These are phyloP conservation scores for Juglanconis oblonga DNA, from an alignment of 2,329 filamentous ascomycete genomes.

Conservation along the genomic window DNA sequence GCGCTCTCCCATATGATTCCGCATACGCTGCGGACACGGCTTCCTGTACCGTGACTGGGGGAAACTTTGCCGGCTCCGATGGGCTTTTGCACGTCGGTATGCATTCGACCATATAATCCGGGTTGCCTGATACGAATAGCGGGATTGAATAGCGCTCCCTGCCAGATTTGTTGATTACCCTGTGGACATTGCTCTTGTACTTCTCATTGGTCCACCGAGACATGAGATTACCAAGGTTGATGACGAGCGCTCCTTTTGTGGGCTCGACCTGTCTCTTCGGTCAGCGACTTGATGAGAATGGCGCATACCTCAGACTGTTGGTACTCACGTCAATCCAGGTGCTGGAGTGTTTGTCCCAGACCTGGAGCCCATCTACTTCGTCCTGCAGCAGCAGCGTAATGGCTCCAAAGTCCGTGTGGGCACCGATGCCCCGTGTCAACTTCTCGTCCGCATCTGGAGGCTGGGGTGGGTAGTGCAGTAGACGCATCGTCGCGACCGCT, in stretches of 20 bases:
- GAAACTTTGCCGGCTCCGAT: conserved; percentile 27
- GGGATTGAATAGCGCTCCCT: conserved; percentile 50
- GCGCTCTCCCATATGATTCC: conserved; percentile 29
- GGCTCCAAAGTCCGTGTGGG: conserved; percentile 53
- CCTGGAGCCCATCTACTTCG: conserved; percentile 46
- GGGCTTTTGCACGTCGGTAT: conserved; percentile 29
- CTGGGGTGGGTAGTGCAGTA: conserved; percentile 45
- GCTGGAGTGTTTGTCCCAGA: conserved; percentile 40
- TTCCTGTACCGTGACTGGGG: conserved; percentile 31
- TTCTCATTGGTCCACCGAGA: conserved; percentile 47
- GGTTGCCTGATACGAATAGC: conserved; percentile 50
- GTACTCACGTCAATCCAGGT: conserved; percentile 39
- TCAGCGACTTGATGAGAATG: neutral
- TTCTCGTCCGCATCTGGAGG: conserved; percentile 31
- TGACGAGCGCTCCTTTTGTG: conserved; percentile 42
- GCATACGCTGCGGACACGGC: conserved; percentile 31
- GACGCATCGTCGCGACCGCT: conserved; percentile 38
- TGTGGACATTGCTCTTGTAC: conserved; percentile 52
- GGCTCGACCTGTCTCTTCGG: conserved; percentile 35
- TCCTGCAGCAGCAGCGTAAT: conserved; percentile 54
- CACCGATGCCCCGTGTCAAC: conserved; percentile 37
- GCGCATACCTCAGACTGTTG: no score
- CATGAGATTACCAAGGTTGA: conserved; percentile 49
- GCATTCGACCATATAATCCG: conserved; percentile 36
- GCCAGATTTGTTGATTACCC: conserved; percentile 49